phyloP scores from a whole-genome alignment of 2,329 filamentous ascomycete species.

The Penicillium thymicola region DNA sequence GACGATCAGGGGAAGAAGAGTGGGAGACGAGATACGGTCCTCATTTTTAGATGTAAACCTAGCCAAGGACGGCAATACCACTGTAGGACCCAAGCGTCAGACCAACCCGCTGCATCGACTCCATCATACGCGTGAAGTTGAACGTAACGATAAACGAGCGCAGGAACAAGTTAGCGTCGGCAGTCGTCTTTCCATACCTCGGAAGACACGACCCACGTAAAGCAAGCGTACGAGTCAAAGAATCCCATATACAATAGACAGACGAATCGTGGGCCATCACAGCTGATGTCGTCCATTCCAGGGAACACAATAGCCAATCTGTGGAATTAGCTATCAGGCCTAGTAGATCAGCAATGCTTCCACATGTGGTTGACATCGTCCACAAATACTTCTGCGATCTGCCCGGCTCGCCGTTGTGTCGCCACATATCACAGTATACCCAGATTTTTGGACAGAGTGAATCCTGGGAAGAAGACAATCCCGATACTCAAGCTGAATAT shows the following conservation, averaged over 20 bases:
- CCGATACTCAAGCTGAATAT: neutral
- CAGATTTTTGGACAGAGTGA: neutral
- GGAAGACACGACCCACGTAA: neutral
- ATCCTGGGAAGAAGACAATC: conserved; percentile 5
- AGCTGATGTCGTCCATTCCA: neutral
- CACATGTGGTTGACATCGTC: neutral
- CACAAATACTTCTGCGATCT: conserved; percentile 12
- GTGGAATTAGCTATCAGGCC: neutral
- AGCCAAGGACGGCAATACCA: too few species aligned
- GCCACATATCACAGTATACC: neutral
- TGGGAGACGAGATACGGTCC: too few species aligned
- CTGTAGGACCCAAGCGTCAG: too few species aligned
- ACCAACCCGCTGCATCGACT: too few species aligned
- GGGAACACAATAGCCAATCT: neutral
- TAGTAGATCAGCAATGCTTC: neutral
- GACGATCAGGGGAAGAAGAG: too few species aligned
- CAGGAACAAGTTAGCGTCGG: too few species aligned
- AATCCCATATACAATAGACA: neutral
- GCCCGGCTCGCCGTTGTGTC: conserved; percentile 18
- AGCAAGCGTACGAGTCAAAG: too few species aligned
- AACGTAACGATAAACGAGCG: too few species aligned
- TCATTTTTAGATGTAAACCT: too few species aligned
- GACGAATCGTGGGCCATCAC: neutral
- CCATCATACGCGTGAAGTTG: too few species aligned
- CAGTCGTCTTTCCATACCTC: too few species aligned